Percentiles rank a stretch among this genome's conserved stretches.
Evolutionary conservation across 2,329 filamentous ascomycete genomes (phyloP).

Genomic region (Davidsoniella virescens): DNA sequence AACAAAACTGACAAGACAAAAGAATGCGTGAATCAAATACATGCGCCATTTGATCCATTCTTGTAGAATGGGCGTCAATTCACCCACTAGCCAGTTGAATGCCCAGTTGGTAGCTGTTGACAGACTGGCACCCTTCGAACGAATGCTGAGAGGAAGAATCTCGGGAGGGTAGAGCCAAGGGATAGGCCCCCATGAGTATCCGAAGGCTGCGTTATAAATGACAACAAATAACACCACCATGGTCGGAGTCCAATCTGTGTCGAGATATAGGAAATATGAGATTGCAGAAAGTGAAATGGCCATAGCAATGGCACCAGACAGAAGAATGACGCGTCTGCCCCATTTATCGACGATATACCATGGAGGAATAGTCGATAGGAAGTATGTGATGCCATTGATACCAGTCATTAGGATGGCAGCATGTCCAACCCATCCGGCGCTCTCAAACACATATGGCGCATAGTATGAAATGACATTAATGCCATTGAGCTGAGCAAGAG

Average conservation of each 20-base stretch:
- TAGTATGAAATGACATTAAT: constrained; percentile 99
- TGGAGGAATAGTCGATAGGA: constrained; percentile 81
- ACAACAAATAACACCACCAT: constrained; percentile 91
- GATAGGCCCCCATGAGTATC: constrained; percentile 88
- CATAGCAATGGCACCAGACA: constrained; percentile 84
- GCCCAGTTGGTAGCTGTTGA: constrained; percentile 97
- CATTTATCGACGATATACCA: constrained; percentile 94
- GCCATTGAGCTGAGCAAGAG: constrained; percentile 87
- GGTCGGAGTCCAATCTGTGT: constrained; percentile 60
- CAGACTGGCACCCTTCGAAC: constrained; percentile 89
- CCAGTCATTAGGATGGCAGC: constrained; percentile 93
- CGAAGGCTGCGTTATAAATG: constrained; percentile 96
- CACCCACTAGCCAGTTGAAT: constrained; percentile 93
- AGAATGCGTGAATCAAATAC: constrained; percentile 91
- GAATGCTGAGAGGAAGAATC: constrained; percentile 88
- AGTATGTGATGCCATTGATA: constrained; percentile 80
- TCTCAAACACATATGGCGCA: constrained; percentile 88
- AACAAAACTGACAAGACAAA: constrained; percentile 88
- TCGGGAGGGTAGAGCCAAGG: constrained; percentile 98
- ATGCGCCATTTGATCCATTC: constrained; percentile 85
- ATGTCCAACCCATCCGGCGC: constrained; percentile 86
- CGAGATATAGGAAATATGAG: constrained; percentile 88
- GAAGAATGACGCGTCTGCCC: constrained; percentile 75
- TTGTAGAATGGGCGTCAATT: constrained; percentile 86
- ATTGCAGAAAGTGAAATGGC: constrained; percentile 72